Evolutionary conservation across 2,329 filamentous ascomycete species (phyloP).

Genomic region (Neofusicoccum parvum): DNA sequence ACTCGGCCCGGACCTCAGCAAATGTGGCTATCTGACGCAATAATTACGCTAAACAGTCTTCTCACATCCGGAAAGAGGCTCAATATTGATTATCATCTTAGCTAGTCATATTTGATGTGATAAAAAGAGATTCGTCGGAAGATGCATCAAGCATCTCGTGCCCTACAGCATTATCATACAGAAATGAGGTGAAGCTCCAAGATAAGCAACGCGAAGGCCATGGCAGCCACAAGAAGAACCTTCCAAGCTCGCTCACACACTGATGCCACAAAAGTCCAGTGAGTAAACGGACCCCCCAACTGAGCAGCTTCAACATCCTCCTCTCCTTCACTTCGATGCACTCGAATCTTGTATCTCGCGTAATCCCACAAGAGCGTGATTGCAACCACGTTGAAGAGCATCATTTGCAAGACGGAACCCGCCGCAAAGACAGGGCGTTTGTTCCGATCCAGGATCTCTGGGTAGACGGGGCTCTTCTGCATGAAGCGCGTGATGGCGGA

Average conservation of each 20-base stretch:
- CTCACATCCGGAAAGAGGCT: too few species aligned
- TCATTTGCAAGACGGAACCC: background rate
- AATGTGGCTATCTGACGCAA: too few species aligned
- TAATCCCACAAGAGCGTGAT: background rate
- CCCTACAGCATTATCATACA: background rate
- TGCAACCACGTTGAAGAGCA: background rate
- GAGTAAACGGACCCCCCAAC: background rate
- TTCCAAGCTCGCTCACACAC: background rate
- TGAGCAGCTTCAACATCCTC: too few species aligned
- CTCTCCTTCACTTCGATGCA: background rate
- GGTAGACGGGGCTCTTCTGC: background rate
- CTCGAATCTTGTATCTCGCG: background rate
- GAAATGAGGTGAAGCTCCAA: conserved; percentile 1
- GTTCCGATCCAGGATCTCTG: background rate
- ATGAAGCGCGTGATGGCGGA: background rate
- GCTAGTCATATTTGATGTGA: too few species aligned
- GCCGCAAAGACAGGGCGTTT: background rate
- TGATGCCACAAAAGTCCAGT: background rate
- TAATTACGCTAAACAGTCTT: too few species aligned
- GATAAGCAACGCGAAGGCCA: conserved; percentile 24
- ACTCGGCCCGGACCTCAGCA: too few species aligned
- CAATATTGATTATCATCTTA: too few species aligned
- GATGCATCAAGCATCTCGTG: too few species aligned
- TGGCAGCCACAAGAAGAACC: conserved; percentile 8
- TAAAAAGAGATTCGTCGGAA: too few species aligned